Evolutionary conservation across 176 grass and related monocot genomes (phyloP), one percentile per base, ranked within the genome.

Genomic region (Rhynchospora pubera): DNA sequence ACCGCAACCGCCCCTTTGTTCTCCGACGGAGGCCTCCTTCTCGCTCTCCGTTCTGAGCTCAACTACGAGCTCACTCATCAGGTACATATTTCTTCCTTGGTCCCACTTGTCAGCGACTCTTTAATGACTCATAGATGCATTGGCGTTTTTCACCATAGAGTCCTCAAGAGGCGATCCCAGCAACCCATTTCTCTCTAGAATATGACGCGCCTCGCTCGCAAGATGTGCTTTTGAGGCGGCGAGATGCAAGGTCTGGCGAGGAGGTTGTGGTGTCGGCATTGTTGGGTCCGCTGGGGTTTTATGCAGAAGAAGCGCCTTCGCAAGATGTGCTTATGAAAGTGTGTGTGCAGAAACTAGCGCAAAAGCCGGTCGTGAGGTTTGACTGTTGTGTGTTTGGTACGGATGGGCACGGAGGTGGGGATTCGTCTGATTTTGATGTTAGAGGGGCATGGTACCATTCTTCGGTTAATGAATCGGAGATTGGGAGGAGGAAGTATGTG

Each of bases 201-300:
- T 85, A 82, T 7, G 88, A 90, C 34, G 51, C 61, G 5, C 86
- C 83, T 9, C 82, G 71, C 7, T 87, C 75, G 39, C 88, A 90
- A 62, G 94, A 92, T 16, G 55, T 94, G 67, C 81, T 97, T 13
- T 83, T 97, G 80, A 78, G 84, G 65, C 84, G 85, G 57, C 66
- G 81, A 44, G 34, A 14, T 8, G 76, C 5, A 1, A 26, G 74
- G 7, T 57, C 51, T 23, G 39, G 12, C 2, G 89, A 94, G 86
- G 86, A 90, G 84, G 72, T 97, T 10, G 82, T 85, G 68, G 88
- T 97, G 62, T 94, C 94, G 45, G 88, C 91, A 75, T 57, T 97
- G 83, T 86, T 92, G 61, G 88, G 84, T 1, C 94, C 91, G 47
- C 84, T 97, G 86, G 42, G 7, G 30, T 92, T 87, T 21, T 46